phyloP scores from a whole-genome alignment of 176 grass and related monocot genomes.

The Musa beccarii region DNA sequence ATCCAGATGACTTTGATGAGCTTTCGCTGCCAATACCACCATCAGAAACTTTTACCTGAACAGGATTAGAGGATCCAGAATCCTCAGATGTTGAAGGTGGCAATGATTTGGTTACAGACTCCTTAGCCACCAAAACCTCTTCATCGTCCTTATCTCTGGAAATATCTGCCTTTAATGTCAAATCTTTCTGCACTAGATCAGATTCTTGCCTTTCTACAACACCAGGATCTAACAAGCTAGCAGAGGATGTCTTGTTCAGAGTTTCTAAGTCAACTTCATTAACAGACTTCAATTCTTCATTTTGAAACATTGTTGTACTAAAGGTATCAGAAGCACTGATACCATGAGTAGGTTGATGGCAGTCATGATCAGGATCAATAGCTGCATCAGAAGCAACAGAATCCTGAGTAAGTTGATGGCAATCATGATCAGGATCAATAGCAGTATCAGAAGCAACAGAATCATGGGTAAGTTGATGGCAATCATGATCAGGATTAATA shows the following conservation, averaged over 20 bases:
- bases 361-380: slow-evolving; percentile 24
- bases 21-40: slow-evolving; percentile 53
- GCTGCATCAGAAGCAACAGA: slow-evolving; percentile 33
- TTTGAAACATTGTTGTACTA: slow-evolving; percentile 27
- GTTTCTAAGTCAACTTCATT: slow-evolving; percentile 45
- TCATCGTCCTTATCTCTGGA: slow-evolving; percentile 33
- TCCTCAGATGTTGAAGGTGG: slow-evolving; percentile 33
- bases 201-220: slow-evolving; percentile 25
- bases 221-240: slow-evolving; percentile 27
- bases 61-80: slow-evolving; percentile 48
- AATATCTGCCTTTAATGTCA: slow-evolving; percentile 42
- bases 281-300: slow-evolving; percentile 55
- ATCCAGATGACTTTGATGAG: slow-evolving; percentile 71
- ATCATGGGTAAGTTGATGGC: slow-evolving; percentile 39
- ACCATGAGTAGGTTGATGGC: slow-evolving; percentile 41
- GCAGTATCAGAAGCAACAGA: slow-evolving; percentile 33
- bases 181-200: slow-evolving; percentile 39
- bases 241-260: slow-evolving; percentile 23
- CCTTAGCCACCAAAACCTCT: slow-evolving; percentile 35
- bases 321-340: slow-evolving; percentile 33
- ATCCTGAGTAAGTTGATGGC: slow-evolving; percentile 39
- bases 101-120: slow-evolving; percentile 22
- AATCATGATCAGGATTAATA: slow-evolving; percentile 51
- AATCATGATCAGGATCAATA: slow-evolving; percentile 49
- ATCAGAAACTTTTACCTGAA: slow-evolving; percentile 50